Base-by-base conservation (phyloP, 108 stramenopile species). In the Skeletonema tropicum region DNA sequence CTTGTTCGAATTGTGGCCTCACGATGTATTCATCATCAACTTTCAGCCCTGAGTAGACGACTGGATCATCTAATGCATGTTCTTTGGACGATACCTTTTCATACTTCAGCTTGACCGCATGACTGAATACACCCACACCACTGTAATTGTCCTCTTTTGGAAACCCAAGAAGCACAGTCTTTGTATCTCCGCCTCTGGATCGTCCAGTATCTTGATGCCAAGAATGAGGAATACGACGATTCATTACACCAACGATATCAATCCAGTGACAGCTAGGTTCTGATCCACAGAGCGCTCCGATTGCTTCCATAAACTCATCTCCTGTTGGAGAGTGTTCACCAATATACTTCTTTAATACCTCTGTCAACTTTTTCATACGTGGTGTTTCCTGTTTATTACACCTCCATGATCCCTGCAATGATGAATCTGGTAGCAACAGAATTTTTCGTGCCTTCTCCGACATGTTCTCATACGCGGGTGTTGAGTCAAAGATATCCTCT, bases 151-250 rank as follows among this genome's bases (percentile, higher is more conserved):
- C 86, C 39, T 88, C 88, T 21, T 70, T 71, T 13, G 92, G 92
- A 61, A 89, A 94, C 3, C 92, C 92, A 70, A 85, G 76, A 76
- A 94, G 69, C 14, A 91, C 92, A 15, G 92, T 94, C n/a, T 64
- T 57, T 30, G 82, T 69, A 52, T 79, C 64, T 17, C 77, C 71
- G 2, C 66, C 66, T 10, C 65, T 75, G n/a, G 80, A 85, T 6
- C 42, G 63, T 25, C 92, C 89, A 11, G 80, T 79, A 66, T 94
- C 90, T 33, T 88, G 82, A 66, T 94, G 92, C 86, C 87, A 94
- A 11, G 88, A 87, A 72, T 94, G 88, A 26, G 85, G 65, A 30
- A 90, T 87, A 46, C 45, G 72, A 8, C 88, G 66, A 68, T 86
- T 83, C 46, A 76, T 64, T 30, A 91, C 76, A 6, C 90, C 90